Evolutionary conservation across 164 flowering plant genomes (phyloP), one percentile per base, ranked within the genome.

Genomic region (Tetracentron sinense): DNA sequence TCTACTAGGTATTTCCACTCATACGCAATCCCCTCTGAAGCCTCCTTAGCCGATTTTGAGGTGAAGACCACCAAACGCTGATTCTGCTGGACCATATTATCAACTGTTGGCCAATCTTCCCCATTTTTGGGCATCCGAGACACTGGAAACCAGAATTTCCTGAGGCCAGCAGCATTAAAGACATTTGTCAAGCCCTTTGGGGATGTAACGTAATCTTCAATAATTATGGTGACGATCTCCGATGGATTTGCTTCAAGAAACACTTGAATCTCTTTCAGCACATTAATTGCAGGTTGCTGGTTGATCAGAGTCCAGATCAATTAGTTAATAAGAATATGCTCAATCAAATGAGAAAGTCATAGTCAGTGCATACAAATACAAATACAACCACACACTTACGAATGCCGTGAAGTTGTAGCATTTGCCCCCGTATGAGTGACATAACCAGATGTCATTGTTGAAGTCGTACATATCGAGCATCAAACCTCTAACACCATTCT

Each of bases 391-490:
- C 3, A 33, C 33, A 86, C 96, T 84, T 77, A 87, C 98, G 66
- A 87, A 92, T 58, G 98, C 90, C 22, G 98, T 89, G 72, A 56
- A 80, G 73, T 87, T 83, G 79, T 61, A 79, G 80, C 98, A 92
- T 35, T 73, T 69, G 21, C 90, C 96, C 1, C 87, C 85, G 59
- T 63, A 88, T 26, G 96, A 91, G 69, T 89, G 98, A 68, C 98
- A 92, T 62, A 89, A 69, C 98, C 98, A 92, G 56, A 89, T 80
- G 64, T 83, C 89, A 69, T 86, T 86, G 30, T 77, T 48, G 71
- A 84, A 89, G 78, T 92, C 98, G 68, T 89, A 89, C 83, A 82
- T 75, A 63, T 89, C 96, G 1, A 92, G 89, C 97, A 87, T 92
- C 42, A 92, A 71, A 16, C 94, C 97, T 69, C 96, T 75, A 23